Evolutionary conservation across 371 early-diverging fungal genomes (phyloP).

Genomic region (Mortierella sp.): DNA sequence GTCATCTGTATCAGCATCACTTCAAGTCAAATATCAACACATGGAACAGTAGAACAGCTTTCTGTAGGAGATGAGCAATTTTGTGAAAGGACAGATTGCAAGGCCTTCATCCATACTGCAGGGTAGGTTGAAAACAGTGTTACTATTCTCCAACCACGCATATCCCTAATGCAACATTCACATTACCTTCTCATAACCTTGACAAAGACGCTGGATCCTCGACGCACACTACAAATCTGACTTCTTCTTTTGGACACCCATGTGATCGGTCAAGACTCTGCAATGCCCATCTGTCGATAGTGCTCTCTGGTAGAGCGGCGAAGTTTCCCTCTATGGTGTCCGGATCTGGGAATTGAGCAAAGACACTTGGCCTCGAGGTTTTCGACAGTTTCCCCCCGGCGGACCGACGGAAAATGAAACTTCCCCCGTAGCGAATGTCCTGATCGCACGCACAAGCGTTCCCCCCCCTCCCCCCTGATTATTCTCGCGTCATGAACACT

Average conservation of each 20-base stretch:
- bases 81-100: constrained; percentile 6
- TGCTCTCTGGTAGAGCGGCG: no score
- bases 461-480: no score
- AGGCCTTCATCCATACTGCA: not conserved
- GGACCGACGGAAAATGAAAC: no score
- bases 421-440: no score
- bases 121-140: not conserved
- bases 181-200: not conserved
- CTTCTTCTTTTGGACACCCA: constrained; percentile 9
- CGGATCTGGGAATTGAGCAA: no score
- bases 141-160: not conserved
- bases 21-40: constrained; percentile 24
- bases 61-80: constrained; percentile 17
- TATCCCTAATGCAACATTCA: not conserved
- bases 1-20: constrained; percentile 21
- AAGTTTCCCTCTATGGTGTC: no score
- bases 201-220: constrained; percentile 11
- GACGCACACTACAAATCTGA: constrained; percentile 10
- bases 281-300: not conserved
- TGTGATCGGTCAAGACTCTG: constrained; percentile 5
- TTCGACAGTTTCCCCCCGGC: no score
- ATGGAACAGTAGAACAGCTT: constrained; percentile 17
- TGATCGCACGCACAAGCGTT: no score
- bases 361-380: no score
- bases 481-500: no score